Evolutionary conservation across 805 yeast species (phyloP).

Genomic region (Yarrowia sp.): DNA sequence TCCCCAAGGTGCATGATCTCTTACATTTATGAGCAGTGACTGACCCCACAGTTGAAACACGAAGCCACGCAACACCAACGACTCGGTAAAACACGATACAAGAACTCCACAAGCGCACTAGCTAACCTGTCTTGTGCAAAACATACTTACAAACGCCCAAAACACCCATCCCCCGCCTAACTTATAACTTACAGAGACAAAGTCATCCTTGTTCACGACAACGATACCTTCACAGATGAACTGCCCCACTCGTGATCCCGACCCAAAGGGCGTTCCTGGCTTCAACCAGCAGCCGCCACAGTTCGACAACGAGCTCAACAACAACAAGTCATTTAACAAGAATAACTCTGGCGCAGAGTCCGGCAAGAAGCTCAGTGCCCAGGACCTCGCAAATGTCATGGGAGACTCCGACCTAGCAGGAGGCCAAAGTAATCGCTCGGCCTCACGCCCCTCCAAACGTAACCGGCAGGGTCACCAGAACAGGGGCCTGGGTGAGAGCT

Average conservation of each 20-base stretch:
- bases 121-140: neutral
- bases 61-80: neutral
- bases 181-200: neutral
- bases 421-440: slow-evolving; percentile 2
- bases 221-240: slow-evolving; percentile 29
- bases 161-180: neutral
- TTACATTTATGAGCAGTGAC: slow-evolving; percentile 5
- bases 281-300: slow-evolving; percentile 34
- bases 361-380: neutral
- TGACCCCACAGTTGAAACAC: neutral
- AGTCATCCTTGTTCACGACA: neutral
- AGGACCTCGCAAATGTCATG: slow-evolving; percentile 13
- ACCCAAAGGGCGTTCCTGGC: slow-evolving; percentile 32
- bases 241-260: slow-evolving; percentile 36
- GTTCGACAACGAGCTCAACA: slow-evolving; percentile 30
- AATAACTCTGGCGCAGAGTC: neutral
- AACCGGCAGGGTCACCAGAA: neutral
- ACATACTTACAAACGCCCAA: neutral
- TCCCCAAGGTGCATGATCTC: slow-evolving; percentile 21
- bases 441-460: neutral
- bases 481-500: slow-evolving; percentile 7
- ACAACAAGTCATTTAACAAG: slow-evolving; percentile 29
- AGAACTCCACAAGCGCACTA: neutral
- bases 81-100: neutral
- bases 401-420: slow-evolving; percentile 10